Evolutionary conservation across 331 rosid species (phyloP), one percentile per base, ranked within the genome.

Genomic region (Malus hybrid): DNA sequence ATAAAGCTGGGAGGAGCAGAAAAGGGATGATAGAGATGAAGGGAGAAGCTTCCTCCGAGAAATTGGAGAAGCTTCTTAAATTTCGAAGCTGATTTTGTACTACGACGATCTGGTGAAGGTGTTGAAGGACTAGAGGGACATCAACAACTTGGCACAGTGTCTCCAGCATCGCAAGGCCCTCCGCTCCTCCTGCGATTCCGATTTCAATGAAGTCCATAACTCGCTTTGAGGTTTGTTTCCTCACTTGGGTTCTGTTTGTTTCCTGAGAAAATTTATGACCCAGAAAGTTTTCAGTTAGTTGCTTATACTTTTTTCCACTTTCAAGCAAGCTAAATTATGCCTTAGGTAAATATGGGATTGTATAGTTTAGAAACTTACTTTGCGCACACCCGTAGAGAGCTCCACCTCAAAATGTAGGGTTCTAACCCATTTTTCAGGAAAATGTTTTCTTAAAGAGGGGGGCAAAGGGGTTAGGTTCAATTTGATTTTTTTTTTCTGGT

Each of bases 81-180:
- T 78, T 5, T 87, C 84, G 69, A 52, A 77, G 84, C 54, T 86
- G n/a, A 69, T 88, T 16, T 83, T 91, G 15, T 83, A 44, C 83
- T 31, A 85, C 66, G 79, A 87, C 65, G 96, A 92, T 77, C 86
- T 94, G 29, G 77, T 90, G 16, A 65, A 52, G 59, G 75, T 86
- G 4, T 44, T 92, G 74, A 72, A 79, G 77, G 92, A 86, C 68
- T 42, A 74, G 61, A 75, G 71, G 15, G 96, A 92, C 76, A 28
- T 76, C 77, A 67, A 68, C 80, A 59, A n/a, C 87, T 64, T 88
- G 72, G 70, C 73, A 5, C 88, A 24, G 1, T 85, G 81, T 77
- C 85, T 87, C 15, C 84, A 75, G 32, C 83, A 82, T 18, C 36
- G 74, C 59, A 15, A 56, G 61, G 50, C 85, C 19, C 84, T 91